These are phyloP conservation scores for Gelatoporia subvermispora DNA, from an alignment of 768 basidiomycete species.

Conservation along the genomic window DNA sequence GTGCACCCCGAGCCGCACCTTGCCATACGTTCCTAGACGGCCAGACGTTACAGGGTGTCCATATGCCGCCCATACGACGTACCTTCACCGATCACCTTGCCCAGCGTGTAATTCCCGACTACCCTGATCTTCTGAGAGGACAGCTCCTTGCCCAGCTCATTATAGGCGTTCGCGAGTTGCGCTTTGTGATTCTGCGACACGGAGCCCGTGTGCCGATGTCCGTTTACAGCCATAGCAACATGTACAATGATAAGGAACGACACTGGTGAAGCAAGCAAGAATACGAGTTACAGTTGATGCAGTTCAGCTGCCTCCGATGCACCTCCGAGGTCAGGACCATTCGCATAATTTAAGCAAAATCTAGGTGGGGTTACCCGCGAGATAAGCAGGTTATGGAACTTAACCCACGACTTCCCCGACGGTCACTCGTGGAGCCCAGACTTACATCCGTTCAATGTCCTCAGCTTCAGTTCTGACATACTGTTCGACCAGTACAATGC, in stretches of 20 bases:
- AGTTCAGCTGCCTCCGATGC: too few species aligned
- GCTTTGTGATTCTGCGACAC: conserved; percentile 64
- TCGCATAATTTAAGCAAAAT: too few species aligned
- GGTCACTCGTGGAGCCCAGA: too few species aligned
- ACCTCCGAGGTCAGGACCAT: too few species aligned
- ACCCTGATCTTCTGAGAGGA: conserved; percentile 87
- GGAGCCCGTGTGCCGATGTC: conserved; percentile 26
- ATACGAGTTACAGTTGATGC: conserved; percentile 6
- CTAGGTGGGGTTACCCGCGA: too few species aligned
- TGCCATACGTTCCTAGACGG: conserved; percentile 85
- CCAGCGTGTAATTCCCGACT: conserved; percentile 91
- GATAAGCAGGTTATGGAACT: too few species aligned
- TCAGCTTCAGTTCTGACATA: too few species aligned
- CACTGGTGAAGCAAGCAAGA: conserved; percentile 18
- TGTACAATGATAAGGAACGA: conserved; percentile 13
- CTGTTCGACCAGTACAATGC: too few species aligned
- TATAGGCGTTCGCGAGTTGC: conserved; percentile 92
- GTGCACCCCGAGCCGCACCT: conserved; percentile 91
- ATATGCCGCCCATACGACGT: conserved; percentile 17
- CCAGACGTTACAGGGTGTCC: conserved; percentile 1
- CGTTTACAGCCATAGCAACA: conserved; percentile 23
- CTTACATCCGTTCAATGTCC: too few species aligned
- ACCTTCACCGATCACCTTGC: conserved; percentile 96
- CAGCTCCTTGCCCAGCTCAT: conserved; percentile 94
- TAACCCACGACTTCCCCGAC: too few species aligned